Conservation (phyloP, 345 rosid species). For the Pistacia atlantica region DNA sequence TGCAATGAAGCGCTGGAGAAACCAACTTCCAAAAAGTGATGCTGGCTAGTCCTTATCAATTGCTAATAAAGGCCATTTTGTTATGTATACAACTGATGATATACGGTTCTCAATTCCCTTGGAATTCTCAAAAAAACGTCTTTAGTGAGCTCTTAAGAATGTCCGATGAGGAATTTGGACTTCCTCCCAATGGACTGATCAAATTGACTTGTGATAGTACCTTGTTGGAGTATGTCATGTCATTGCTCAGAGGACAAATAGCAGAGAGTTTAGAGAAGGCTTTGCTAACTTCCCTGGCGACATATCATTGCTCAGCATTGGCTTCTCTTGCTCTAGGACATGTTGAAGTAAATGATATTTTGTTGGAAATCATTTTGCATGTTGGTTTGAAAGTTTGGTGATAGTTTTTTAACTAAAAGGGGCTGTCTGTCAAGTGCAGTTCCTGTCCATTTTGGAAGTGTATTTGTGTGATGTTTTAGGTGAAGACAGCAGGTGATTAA, state of each 20-base stretch:
- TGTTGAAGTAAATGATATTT: too few relatives aligned
- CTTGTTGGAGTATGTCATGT: constrained; percentile 25
- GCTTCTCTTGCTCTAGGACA: neutral
- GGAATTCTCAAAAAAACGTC: constrained; percentile 26
- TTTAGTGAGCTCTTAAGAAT: constrained; percentile 35
- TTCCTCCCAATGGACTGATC: constrained; percentile 31
- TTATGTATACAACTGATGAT: constrained; percentile 33
- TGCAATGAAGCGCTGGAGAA: constrained; percentile 1
- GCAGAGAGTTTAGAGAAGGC: constrained; percentile 35
- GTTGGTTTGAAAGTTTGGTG: too few relatives aligned
- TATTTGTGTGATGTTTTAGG: too few relatives aligned
- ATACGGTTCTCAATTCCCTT: constrained; percentile 16
- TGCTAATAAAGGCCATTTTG: constrained; percentile 32
- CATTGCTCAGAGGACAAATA: constrained; percentile 17
- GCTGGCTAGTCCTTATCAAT: neutral
- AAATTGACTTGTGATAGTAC: constrained; percentile 28
- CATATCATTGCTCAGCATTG: constrained; percentile 11
- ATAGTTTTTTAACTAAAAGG: too few relatives aligned
- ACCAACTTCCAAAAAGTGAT: constrained; percentile 20
- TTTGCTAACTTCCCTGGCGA: constrained; percentile 17
- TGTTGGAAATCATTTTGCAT: too few relatives aligned
- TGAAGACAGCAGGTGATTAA: too few relatives aligned
- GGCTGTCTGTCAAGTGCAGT: too few relatives aligned
- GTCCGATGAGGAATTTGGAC: constrained; percentile 42
- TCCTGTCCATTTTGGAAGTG: too few relatives aligned